Conservation (phyloP, 2,329 filamentous ascomycete species). For the Cercospora sp. region DNA sequence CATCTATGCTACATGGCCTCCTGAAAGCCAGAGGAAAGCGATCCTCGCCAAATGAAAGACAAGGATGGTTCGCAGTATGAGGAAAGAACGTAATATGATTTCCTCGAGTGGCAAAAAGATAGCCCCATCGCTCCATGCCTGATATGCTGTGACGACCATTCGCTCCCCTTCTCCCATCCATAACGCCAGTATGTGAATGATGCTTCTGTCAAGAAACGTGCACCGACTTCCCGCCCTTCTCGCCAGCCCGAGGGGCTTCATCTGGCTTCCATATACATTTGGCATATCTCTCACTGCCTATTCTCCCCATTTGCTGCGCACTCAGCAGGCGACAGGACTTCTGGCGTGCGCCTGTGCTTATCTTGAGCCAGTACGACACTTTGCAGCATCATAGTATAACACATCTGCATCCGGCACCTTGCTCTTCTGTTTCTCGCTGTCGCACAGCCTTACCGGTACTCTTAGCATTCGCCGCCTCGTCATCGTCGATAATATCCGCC, state of each 20-base stretch:
- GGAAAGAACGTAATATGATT: neutral
- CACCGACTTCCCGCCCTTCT: neutral
- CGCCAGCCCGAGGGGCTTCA: neutral
- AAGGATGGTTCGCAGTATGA: neutral
- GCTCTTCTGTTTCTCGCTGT: slow-evolving; percentile 52
- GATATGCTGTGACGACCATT: neutral
- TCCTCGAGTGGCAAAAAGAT: neutral
- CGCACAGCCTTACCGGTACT: slow-evolving; percentile 61
- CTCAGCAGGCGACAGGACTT: too few relatives aligned
- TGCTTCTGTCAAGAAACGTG: neutral
- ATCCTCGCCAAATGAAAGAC: neutral
- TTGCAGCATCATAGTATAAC: slow-evolving; percentile 51
- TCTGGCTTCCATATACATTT: neutral
- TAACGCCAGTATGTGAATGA: neutral
- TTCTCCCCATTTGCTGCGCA: neutral
- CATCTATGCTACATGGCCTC: slow-evolving; percentile 1
- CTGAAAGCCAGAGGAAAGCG: neutral
- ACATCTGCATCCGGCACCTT: slow-evolving; percentile 64
- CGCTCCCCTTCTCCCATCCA: neutral
- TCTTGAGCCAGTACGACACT: too few relatives aligned
- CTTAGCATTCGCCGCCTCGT: slow-evolving; percentile 66
- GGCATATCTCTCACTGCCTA: neutral
- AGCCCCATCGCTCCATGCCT: neutral
- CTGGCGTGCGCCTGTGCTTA: neutral
- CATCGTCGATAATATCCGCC: slow-evolving; percentile 76